Evolutionary conservation across 108 stramenopile species (phyloP).

Genomic region (Aurantiochytrium sp.): DNA sequence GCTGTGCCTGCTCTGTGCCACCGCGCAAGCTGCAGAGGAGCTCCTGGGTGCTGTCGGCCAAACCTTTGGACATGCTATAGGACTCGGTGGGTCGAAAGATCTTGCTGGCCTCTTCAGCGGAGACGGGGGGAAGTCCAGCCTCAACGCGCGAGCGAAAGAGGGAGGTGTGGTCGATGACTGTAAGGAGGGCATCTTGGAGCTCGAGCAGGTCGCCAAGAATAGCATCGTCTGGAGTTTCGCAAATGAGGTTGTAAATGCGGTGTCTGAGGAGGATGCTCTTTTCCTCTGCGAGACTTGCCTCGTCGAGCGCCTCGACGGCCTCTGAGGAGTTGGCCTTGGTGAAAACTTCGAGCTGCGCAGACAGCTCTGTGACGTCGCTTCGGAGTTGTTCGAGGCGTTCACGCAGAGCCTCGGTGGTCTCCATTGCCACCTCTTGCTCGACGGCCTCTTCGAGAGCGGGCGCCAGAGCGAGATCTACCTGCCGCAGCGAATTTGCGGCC

Average conservation of each 20-base stretch:
- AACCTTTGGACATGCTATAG: background rate
- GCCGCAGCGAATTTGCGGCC: background rate
- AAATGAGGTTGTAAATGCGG: background rate
- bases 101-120: background rate
- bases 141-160: background rate
- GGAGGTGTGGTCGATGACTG: background rate
- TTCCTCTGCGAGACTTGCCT: background rate
- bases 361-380: background rate
- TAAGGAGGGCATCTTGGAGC: background rate
- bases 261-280: background rate
- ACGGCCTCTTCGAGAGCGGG: background rate
- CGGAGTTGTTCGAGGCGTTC: background rate
- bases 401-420: background rate
- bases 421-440: background rate
- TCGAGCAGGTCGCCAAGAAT: background rate
- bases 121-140: background rate
- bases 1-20: background rate
- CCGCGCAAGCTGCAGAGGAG: background rate
- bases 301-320: background rate
- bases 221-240: background rate
- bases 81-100: background rate
- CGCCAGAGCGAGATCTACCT: background rate
- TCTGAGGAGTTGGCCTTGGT: background rate
- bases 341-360: background rate
- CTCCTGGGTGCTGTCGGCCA: background rate